These are phyloP conservation scores for Penicillium crystallinum DNA, from an alignment of 495 filamentous ascomycete genomes.

Conservation along the genomic window DNA sequence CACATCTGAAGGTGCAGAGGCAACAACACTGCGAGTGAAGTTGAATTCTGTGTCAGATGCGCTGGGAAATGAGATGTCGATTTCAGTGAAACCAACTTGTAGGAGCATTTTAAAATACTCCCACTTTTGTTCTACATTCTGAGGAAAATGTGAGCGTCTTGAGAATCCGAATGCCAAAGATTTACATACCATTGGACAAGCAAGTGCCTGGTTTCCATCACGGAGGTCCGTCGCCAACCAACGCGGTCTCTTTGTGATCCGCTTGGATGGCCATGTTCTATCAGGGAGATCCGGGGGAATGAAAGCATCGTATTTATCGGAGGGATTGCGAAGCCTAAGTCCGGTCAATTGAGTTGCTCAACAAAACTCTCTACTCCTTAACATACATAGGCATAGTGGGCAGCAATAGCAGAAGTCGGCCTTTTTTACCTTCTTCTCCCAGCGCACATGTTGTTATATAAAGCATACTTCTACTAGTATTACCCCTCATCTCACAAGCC, in stretches of 20 bases:
- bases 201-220: conserved; percentile 72
- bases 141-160: background rate
- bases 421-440: too few species aligned
- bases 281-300: conserved; percentile 1
- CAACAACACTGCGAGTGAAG: conserved; percentile 69
- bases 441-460: background rate
- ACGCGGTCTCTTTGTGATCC: conserved; percentile 38
- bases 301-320: conserved; percentile 6
- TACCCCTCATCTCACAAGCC: background rate
- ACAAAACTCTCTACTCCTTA: background rate
- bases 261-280: conserved; percentile 1
- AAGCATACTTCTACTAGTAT: background rate
- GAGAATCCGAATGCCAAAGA: background rate
- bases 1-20: conserved; percentile 74
- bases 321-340: conserved; percentile 6
- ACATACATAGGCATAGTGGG: background rate
- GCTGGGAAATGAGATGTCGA: conserved; percentile 84
- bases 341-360: background rate
- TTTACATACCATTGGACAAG: conserved; percentile 67
- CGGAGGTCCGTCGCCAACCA: conserved; percentile 74
- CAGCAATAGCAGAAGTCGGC: background rate
- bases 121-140: conserved; percentile 70
- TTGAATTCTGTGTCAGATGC: conserved; percentile 84
- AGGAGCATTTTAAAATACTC: conserved; percentile 79
- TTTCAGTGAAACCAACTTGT: conserved; percentile 84